These are phyloP conservation scores for Beta macrorhiza DNA, from an alignment of 179 eudicot genomes.

Conservation along the genomic window DNA sequence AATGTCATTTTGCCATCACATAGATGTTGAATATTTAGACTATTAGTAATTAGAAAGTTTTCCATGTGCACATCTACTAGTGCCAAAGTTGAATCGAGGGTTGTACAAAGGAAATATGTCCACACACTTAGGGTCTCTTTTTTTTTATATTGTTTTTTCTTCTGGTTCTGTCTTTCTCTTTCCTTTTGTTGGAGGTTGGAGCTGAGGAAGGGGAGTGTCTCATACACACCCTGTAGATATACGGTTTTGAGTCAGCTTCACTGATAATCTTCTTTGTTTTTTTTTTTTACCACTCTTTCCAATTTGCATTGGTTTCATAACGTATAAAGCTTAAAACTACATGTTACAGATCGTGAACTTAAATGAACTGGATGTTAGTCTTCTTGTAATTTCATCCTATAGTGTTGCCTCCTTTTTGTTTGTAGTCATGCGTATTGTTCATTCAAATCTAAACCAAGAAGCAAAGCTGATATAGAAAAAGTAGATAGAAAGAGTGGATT, in stretches of 20 bases:
- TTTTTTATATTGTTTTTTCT: not conserved
- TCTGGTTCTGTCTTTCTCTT: not conserved
- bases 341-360: not conserved
- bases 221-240: not conserved
- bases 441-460: not conserved
- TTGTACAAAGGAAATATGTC: not conserved
- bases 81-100: not conserved
- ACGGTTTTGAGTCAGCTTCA: not conserved
- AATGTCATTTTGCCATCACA: not conserved
- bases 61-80: not conserved
- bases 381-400: not conserved
- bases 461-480: not conserved
- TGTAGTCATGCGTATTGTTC: not conserved
- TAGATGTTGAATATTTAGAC: not conserved
- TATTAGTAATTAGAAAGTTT: not conserved
- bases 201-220: not conserved
- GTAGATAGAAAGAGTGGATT: not conserved
- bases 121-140: not conserved
- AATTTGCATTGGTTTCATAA: not conserved
- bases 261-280: not conserved
- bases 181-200: not conserved
- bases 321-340: not conserved
- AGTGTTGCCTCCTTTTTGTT: not conserved
- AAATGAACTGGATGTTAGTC: not conserved
- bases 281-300: not conserved